A percentile compares a stretch with the other conserved stretches of the same genome.
These are phyloP conservation scores for Cyclotella cryptica DNA, from an alignment of 108 stramenopile genomes.

Conservation along the genomic window DNA sequence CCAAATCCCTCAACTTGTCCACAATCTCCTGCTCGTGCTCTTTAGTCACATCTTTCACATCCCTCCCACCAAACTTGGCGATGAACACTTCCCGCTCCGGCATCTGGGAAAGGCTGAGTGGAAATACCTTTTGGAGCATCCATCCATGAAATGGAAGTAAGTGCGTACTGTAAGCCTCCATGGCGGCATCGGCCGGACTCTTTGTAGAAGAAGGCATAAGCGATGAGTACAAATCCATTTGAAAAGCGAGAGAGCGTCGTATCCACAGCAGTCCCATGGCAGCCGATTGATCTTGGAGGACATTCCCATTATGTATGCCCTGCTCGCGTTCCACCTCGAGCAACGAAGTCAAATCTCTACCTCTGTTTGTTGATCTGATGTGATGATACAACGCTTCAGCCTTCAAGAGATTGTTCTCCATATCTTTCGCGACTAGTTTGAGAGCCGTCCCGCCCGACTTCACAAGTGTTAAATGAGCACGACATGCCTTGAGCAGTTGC, in stretches of 20 bases:
- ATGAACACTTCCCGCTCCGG: conserved; percentile 46
- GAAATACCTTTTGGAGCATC: conserved; percentile 57
- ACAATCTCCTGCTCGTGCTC: conserved; percentile 40
- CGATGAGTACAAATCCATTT: conserved; percentile 53
- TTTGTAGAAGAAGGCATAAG: conserved; percentile 27
- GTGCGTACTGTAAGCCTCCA: conserved; percentile 44
- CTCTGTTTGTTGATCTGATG: background rate
- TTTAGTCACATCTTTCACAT: conserved; percentile 37
- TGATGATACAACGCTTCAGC: conserved; percentile 46
- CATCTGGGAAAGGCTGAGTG: conserved; percentile 52
- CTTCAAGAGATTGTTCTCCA: conserved; percentile 60
- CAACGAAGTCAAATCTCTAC: conserved; percentile 31
- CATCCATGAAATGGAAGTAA: conserved; percentile 51
- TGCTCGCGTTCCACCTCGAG: conserved; percentile 46
- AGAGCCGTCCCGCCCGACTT: conserved; percentile 47
- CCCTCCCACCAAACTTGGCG: conserved; percentile 54
- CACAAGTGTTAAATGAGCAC: conserved; percentile 48
- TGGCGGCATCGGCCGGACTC: conserved; percentile 42
- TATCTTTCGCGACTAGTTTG: conserved; percentile 57
- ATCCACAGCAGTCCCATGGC: conserved; percentile 75
- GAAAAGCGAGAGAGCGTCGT: conserved; percentile 61
- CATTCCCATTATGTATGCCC: conserved; percentile 52
- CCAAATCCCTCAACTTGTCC: conserved; percentile 44
- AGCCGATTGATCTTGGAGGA: conserved; percentile 60
- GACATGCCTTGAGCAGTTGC: conserved; percentile 59